Percentiles rank a stretch among this genome's conserved stretches.
Evolutionary conservation across 2,329 filamentous ascomycete genomes (phyloP).

Genomic region (Cytospora mali): DNA sequence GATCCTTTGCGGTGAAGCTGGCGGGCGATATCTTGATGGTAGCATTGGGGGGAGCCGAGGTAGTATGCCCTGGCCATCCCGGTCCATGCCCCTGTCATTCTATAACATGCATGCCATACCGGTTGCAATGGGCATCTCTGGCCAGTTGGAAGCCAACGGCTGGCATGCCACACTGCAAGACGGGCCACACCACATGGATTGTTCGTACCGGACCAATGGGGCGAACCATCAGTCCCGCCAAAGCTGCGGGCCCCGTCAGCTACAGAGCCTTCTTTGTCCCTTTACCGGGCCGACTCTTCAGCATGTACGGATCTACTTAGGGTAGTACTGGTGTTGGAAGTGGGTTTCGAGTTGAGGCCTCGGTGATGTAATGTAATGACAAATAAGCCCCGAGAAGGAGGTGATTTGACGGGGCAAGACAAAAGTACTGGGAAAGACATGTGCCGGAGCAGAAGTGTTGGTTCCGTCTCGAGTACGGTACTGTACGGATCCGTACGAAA

Average conservation of each 20-base stretch:
- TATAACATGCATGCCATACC: too few relatives aligned
- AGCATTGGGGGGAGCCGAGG: too few relatives aligned
- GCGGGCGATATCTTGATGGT: too few relatives aligned
- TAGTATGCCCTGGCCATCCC: too few relatives aligned
- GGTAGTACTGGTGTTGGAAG: not conserved
- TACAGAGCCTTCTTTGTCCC: not conserved
- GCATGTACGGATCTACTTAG: not conserved
- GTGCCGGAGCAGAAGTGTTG: not conserved
- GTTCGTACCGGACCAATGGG: not conserved
- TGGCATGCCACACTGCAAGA: not conserved
- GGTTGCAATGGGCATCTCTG: too few relatives aligned
- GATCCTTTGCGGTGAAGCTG: too few relatives aligned
- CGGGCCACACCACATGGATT: constrained; percentile 9
- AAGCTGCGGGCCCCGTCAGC: too few relatives aligned
- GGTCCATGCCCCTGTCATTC: too few relatives aligned
- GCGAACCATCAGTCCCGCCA: too few relatives aligned
- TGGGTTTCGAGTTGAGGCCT: not conserved
- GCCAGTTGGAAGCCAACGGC: constrained; percentile 4
- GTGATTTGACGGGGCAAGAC: not conserved
- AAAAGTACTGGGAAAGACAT: not conserved
- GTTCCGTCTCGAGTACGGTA: not conserved
- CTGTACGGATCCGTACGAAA: not conserved
- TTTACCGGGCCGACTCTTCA: not conserved
- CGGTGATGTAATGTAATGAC: not conserved
- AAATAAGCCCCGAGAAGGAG: not conserved